Percentiles rank a stretch among this genome's conserved stretches.
Conservation (phyloP, 75 land plant species). For the Chamaecyparis obtusa region DNA sequence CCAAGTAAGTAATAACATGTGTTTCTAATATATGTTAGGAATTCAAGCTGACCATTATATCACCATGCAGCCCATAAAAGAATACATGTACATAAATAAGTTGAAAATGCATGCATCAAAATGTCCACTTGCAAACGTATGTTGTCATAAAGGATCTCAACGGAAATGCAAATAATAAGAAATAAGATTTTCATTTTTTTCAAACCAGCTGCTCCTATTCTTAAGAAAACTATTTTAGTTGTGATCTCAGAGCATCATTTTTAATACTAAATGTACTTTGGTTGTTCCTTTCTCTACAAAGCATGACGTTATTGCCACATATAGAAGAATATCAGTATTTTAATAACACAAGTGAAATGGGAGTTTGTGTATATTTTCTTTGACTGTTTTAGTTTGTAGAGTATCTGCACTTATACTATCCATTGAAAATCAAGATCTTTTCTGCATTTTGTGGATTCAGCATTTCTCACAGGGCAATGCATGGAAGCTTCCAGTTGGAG, state of each 20-base stretch:
- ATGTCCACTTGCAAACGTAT: too few relatives aligned
- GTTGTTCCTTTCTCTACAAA: not conserved
- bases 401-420: not conserved
- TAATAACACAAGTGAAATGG: not conserved
- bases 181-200: not conserved
- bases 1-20: too few relatives aligned
- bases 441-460: conserved; percentile 32
- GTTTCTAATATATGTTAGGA: too few relatives aligned
- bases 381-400: too few relatives aligned
- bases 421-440: not conserved
- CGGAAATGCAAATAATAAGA: not conserved
- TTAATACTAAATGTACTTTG: not conserved
- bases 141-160: too few relatives aligned
- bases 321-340: not conserved
- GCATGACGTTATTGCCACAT: not conserved
- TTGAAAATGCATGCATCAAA: too few relatives aligned
- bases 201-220: not conserved
- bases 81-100: too few relatives aligned
- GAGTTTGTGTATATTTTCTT: too few relatives aligned
- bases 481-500: conserved; percentile 85
- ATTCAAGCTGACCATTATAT: too few relatives aligned
- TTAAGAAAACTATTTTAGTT: not conserved
- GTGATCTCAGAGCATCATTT: not conserved
- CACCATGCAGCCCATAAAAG: too few relatives aligned
- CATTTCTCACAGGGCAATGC: conserved; percentile 85